Evolutionary conservation across 2,329 filamentous ascomycete species (phyloP), one percentile per base, ranked within the genome.

Genomic region (Xenosphaeropsis pyriputrescens): DNA sequence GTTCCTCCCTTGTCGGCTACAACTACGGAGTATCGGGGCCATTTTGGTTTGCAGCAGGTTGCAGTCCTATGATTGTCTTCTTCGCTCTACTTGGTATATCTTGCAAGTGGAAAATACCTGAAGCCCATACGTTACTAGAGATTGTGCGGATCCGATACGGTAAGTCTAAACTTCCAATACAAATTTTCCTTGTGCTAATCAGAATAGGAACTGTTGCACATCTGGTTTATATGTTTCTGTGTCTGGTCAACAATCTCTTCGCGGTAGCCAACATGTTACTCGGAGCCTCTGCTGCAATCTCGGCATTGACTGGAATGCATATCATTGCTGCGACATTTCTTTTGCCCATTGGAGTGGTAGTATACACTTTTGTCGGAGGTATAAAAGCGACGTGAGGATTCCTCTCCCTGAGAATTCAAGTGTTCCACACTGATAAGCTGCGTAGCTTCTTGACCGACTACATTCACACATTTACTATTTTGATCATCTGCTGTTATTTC

Each of bases 1-100:
- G 66, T 1, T 64, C 64, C 8, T 60, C 60, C 0, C 55, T 69
- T 2, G 65, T 71, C 0, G 68, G 67, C 1, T 72, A 72, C 43
- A 60, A 61, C 36, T 70, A 68, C 45, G 70, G 70, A 0, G 56
- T 72, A 2, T 63, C 67, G 2, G 68, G 68, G 0, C 68, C 68
- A 0, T 72, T 74, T 39, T 74, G 68, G 69, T 74, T 68, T 18
- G 68, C 67, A 2, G 68, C 67, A 34, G 70, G 68, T 2, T 68
- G 65, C 36, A 67, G 63, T 8, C 64, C 67, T 0, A 70, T 70
- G 64, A 72, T 72, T 32, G 64, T 68, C 0, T 69, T 72, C 48
- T 71, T 72, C 35, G 59, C 68, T 0, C 43, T 70, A 0, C 50
- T 70, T 1, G 66, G 64, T 0, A 68, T 71, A 9, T 63, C 61